phyloP scores from a whole-genome alignment of 2,329 filamentous ascomycete species.

The Trichoderma harzianum region DNA sequence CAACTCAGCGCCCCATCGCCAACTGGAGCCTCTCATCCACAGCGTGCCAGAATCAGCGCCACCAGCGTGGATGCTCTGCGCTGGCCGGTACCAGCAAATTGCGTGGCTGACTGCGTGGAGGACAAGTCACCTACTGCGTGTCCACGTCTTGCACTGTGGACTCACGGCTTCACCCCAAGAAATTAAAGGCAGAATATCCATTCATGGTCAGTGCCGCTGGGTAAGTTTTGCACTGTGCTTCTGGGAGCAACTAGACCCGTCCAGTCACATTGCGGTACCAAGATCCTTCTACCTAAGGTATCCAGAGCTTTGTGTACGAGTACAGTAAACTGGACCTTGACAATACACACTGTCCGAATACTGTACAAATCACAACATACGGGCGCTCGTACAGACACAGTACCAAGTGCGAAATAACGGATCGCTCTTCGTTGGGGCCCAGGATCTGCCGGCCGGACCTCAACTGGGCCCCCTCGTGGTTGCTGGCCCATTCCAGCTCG shows the following conservation, averaged over 20 bases:
- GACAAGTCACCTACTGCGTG: slow-evolving; percentile 3
- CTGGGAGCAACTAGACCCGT: neutral
- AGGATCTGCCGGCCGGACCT: neutral
- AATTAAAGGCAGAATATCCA: neutral
- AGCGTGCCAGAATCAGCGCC: neutral
- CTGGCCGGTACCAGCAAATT: slow-evolving; percentile 18
- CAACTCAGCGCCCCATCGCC: neutral
- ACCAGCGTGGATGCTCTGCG: slow-evolving; percentile 1
- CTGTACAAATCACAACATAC: neutral
- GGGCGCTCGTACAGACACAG: neutral
- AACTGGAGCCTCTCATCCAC: slow-evolving; percentile 4
- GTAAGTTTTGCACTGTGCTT: neutral
- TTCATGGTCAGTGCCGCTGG: neutral
- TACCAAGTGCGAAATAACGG: neutral
- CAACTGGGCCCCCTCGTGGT: neutral
- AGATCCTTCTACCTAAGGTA: neutral
- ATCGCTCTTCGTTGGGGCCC: neutral
- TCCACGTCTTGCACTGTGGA: neutral
- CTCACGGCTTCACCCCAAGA: neutral
- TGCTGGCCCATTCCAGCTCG: slow-evolving; percentile 6
- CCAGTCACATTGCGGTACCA: neutral
- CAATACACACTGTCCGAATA: neutral
- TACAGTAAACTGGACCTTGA: neutral
- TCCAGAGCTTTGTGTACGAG: neutral
- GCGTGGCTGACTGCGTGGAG: slow-evolving; percentile 17